Percentiles rank a stretch among this genome's conserved stretches.
Evolutionary conservation across 176 grass and related monocot genomes (phyloP).

Genomic region (Zizania latifolia): DNA sequence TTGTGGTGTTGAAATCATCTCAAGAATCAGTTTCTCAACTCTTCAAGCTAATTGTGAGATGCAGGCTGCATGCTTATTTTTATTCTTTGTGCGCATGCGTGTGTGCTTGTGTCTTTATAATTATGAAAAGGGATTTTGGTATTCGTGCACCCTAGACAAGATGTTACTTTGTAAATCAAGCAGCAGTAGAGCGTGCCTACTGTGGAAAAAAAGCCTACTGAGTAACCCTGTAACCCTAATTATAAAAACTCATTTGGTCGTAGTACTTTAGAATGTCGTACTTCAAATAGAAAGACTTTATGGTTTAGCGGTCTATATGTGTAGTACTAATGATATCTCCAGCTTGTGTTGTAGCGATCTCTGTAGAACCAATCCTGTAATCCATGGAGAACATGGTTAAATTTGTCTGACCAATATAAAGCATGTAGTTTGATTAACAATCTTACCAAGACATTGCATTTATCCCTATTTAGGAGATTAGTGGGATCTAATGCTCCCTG

Average conservation of each 20-base stretch:
- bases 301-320: background rate
- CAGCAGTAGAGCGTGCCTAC: conserved; percentile 9
- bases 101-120: conserved; percentile 7
- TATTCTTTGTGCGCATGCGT: conserved; percentile 26
- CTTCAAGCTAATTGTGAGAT: background rate
- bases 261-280: conserved; percentile 1
- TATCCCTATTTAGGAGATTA: background rate
- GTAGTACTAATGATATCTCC: background rate
- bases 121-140: conserved; percentile 15
- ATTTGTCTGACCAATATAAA: background rate
- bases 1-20: conserved; percentile 22
- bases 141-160: conserved; percentile 26
- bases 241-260: conserved; percentile 11
- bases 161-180: conserved; percentile 34
- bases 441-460: background rate
- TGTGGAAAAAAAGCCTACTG: conserved; percentile 12
- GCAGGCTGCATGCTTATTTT: conserved; percentile 14
- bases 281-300: background rate
- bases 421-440: background rate
- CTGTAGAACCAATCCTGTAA: background rate
- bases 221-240: conserved; percentile 10
- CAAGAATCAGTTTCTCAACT: conserved; percentile 1
- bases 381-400: background rate
- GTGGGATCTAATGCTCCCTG: background rate
- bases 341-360: background rate